These are phyloP conservation scores for Coemansia sp. DNA, from an alignment of 192 early-diverging fungal genomes.

Conservation along the genomic window DNA sequence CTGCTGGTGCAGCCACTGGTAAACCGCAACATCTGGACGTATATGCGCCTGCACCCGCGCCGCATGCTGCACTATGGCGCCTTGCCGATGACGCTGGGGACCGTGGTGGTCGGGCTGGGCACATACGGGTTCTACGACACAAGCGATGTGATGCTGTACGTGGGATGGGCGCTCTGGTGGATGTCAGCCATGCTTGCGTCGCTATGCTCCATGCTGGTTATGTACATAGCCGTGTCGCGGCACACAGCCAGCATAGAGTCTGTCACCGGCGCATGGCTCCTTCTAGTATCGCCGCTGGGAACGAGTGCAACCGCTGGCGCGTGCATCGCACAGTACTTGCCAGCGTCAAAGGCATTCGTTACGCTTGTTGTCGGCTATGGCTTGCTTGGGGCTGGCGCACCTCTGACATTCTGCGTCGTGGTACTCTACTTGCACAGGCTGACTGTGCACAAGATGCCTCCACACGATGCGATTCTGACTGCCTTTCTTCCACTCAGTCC, in stretches of 20 bases:
- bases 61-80: constrained; percentile 53
- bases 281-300: constrained; percentile 51
- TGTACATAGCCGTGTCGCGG: background rate
- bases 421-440: constrained; percentile 30
- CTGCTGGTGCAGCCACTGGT: constrained; percentile 23
- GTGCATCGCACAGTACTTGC: constrained; percentile 27
- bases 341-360: background rate
- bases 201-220: constrained; percentile 6
- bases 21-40: constrained; percentile 28
- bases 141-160: background rate
- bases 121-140: background rate
- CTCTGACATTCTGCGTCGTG: constrained; percentile 44
- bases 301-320: constrained; percentile 51
- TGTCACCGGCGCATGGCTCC: constrained; percentile 51
- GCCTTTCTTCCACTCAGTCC: constrained; percentile 51
- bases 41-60: constrained; percentile 22
- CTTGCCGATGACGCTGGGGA: constrained; percentile 52
- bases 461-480: background rate
- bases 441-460: background rate
- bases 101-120: constrained; percentile 21
- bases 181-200: constrained; percentile 41
- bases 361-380: constrained; percentile 27
- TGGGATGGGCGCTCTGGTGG: constrained; percentile 23
- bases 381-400: constrained; percentile 52
- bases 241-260: background rate